Conservation (phyloP, 2,329 filamentous ascomycete species). For the Sarocladium oryzae region DNA sequence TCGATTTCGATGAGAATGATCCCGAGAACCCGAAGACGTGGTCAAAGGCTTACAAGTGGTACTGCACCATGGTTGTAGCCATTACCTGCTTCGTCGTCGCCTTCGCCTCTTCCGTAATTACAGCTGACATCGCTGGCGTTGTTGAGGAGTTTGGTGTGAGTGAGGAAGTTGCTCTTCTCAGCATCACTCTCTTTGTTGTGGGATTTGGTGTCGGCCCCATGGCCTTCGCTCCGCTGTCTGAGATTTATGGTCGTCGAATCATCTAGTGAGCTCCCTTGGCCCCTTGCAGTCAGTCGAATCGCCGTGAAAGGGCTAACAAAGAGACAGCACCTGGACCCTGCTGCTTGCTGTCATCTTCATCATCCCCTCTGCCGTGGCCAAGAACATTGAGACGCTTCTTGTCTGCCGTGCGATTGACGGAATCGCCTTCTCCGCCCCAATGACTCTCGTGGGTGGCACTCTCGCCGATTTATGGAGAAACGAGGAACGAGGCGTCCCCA, state of each 20-base stretch:
- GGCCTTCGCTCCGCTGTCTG: constrained; percentile 71
- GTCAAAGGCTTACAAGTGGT: constrained; percentile 74
- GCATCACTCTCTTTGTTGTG: constrained; percentile 70
- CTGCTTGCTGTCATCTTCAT: constrained; percentile 69
- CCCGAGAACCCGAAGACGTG: constrained; percentile 81
- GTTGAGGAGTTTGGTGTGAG: constrained; percentile 59
- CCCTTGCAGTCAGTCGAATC: too few relatives aligned
- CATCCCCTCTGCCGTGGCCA: constrained; percentile 70
- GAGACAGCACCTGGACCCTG: constrained; percentile 51
- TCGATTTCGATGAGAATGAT: constrained; percentile 62
- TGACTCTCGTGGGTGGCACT: constrained; percentile 80
- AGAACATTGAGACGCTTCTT: constrained; percentile 70
- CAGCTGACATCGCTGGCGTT: constrained; percentile 64
- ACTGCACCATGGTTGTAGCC: constrained; percentile 78
- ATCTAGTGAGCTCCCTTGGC: constrained; percentile 49
- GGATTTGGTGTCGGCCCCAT: constrained; percentile 79
- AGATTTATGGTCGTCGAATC: constrained; percentile 64
- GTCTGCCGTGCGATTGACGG: constrained; percentile 74
- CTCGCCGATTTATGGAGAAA: constrained; percentile 78
- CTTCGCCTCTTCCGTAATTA: constrained; percentile 68
- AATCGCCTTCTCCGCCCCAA: constrained; percentile 77
- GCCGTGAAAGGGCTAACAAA: constrained; percentile 11
- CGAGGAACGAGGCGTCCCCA: constrained; percentile 78
- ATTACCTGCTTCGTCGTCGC: constrained; percentile 69
- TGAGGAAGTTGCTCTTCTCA: constrained; percentile 64